Evolutionary conservation across 2,329 filamentous ascomycete genomes (phyloP), one percentile per base, ranked within the genome.

Genomic region (Dactylonectria macrodidyma): DNA sequence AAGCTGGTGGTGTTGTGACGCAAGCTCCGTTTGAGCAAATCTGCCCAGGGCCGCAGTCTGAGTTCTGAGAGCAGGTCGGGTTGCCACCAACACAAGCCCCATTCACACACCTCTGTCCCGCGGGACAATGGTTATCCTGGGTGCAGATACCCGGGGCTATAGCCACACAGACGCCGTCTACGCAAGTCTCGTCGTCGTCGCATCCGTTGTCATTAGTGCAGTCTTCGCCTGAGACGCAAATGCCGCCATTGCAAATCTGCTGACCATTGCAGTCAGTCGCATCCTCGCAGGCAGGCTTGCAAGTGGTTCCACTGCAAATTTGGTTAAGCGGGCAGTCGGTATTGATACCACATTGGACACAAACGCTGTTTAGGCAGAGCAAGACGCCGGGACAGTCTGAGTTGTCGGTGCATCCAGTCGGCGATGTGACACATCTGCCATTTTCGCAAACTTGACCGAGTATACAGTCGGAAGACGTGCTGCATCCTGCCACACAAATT

Each of bases 161-260:
- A 8, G 46, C 5, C 5, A 52, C 55, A 41, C 62, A 64, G 2
- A 2, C 4, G 19, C 62, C 55, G 12, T 52, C 47, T 1, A 64
- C 62, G 14, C 55, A 58, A n/a, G 41, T 33, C 41, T 58, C 22
- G 46, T 38, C 57, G 47, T 30, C 34, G 12, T 14, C 22, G 24
- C 57, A 59, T 36, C 34, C 57, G 16, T 5, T 14, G 5, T 50
- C 57, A 3, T 47, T 11, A n/a, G 38, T 34, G 14, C 55, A 58
- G n/a, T n/a, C 41, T 19, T 30, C 48, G 10, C 51, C 51, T 3
- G 41, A n/a, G 1, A 44, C 16, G 41, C 41, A n/a, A 6, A n/a
- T 44, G 14, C 16, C 41, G 41, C 38, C 38, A 16, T 41, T 41
- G 38, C 38, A 41, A 41, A 41, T 41, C 38, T 12, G 12, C 38